phyloP scores from a whole-genome alignment of 2,329 filamentous ascomycete genomes.

The Aspergillus versicolor region DNA sequence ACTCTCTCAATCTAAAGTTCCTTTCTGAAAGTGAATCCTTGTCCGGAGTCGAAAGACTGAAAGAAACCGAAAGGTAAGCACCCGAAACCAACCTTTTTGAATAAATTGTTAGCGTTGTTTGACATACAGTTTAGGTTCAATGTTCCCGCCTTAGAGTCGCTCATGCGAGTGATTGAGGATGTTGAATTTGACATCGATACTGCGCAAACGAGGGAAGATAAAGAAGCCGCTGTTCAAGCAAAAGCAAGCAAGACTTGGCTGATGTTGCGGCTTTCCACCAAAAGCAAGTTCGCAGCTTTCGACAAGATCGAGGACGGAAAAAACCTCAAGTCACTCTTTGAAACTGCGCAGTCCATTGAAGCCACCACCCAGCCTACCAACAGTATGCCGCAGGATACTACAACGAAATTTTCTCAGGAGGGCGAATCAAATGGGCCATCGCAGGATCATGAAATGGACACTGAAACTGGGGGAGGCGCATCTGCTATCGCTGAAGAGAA shows the following conservation, averaged over 20 bases:
- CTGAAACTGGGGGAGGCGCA: constrained; percentile 8
- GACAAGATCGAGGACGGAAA: constrained; percentile 85
- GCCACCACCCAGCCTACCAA: constrained; percentile 17
- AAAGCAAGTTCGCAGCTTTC: constrained; percentile 71
- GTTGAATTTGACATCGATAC: constrained; percentile 87
- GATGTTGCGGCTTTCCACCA: constrained; percentile 75
- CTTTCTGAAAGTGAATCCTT: constrained; percentile 65
- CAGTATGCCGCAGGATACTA: constrained; percentile 24
- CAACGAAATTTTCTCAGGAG: constrained; percentile 17
- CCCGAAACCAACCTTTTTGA: not conserved
- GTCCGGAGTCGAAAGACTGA: constrained; percentile 67
- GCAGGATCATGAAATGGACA: constrained; percentile 7
- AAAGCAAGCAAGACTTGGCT: constrained; percentile 92
- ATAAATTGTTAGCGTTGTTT: constrained; percentile 9
- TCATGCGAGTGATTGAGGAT: constrained; percentile 70
- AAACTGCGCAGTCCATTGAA: constrained; percentile 23
- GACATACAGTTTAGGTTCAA: constrained; percentile 52
- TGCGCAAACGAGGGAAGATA: constrained; percentile 65
- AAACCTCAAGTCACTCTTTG: constrained; percentile 58
- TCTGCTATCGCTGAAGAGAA: constrained; percentile 10
- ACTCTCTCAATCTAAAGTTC: constrained; percentile 75
- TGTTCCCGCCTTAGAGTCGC: constrained; percentile 68
- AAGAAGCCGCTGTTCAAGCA: constrained; percentile 60
- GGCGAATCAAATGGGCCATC: constrained; percentile 8
- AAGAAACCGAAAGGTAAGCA: constrained; percentile 56